Evolutionary conservation across 352 stramenopile species (phyloP), one percentile per base, ranked within the genome.

Genomic region (Globisporangium rhizosaccharum): DNA sequence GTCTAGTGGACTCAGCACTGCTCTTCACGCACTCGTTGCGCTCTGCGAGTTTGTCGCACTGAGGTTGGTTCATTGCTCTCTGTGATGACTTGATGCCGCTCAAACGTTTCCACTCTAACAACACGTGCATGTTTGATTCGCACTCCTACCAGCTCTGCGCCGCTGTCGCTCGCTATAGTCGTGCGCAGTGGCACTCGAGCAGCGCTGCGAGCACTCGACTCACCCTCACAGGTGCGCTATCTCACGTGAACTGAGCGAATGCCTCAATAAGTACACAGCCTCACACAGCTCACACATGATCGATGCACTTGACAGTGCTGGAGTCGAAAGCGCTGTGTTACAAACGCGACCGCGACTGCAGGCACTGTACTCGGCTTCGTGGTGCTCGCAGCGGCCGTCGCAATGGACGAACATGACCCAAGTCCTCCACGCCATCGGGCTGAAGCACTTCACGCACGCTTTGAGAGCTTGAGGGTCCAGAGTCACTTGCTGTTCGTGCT

Each of bases 161-260:
- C 61, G 18, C 50, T 77, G n/a, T 56, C 62, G 3, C 55, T 77
- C 2, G 67, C 51, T 10, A 59, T 41, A 0, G 46, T 54, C n/a
- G 46, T 46, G 18, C 50, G 53, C 50, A 48, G 57, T 2, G 41
- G 56, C 39, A 56, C 46, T 30, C 39, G 11, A 45, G 62, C 57
- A 12, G 37, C 62, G 15, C 41, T 68, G 7, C 52, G 20, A 44
- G 23, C 46, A 0, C 49, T 62, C 44, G 61, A 20, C 12, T 3
- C n/a, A 0, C 52, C 15, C 7, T 26, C 54, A 36, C 26, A 51
- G 28, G 10, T 28, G 2, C 42, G 25, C 15, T 41, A 23, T n/a
- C 17, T 28, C 28, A 37, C 3, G 15, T 28, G 18, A 45, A 6
- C 39, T 28, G 26, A 25, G 15, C 25, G 46, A n/a, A 28, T 39